These are phyloP conservation scores for Arxiozyma slooffiae DNA, from an alignment of 1,139 yeast genomes.

Conservation along the genomic window DNA sequence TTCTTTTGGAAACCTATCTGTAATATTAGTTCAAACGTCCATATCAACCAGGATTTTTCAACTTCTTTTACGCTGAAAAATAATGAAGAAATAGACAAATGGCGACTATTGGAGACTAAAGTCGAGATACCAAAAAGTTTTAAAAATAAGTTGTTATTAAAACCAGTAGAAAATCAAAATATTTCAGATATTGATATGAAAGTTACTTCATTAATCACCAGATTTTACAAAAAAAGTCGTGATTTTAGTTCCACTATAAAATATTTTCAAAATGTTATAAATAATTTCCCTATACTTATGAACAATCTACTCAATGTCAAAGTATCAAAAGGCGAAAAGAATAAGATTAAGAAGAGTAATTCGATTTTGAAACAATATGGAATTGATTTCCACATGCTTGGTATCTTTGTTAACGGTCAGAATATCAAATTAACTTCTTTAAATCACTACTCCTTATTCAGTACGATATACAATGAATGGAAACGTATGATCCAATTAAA, in stretches of 20 bases:
- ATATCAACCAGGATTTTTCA: conserved; percentile 8
- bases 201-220: conserved; percentile 38
- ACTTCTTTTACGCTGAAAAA: conserved; percentile 12
- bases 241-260: conserved; percentile 29
- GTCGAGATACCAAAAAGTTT: conserved; percentile 10
- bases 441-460: conserved; percentile 16
- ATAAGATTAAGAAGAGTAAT: conserved; percentile 9
- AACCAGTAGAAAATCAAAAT: conserved; percentile 22
- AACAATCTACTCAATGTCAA: conserved; percentile 16
- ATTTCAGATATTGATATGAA: conserved; percentile 38
- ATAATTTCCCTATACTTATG: conserved; percentile 45
- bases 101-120: not conserved
- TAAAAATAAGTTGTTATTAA: not conserved
- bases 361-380: conserved; percentile 15
- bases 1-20: conserved; percentile 65
- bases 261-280: conserved; percentile 34
- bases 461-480: conserved; percentile 10
- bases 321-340: conserved; percentile 7
- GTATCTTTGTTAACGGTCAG: conserved; percentile 57
- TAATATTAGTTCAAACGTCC: not conserved
- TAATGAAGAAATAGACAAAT: conserved; percentile 6
- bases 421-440: conserved; percentile 27
- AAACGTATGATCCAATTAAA: not conserved
- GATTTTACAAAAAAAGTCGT: conserved; percentile 25
- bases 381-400: conserved; percentile 31